Conservation (phyloP, 2,329 filamentous ascomycete species). For the Pestalotiopsis fici region DNA sequence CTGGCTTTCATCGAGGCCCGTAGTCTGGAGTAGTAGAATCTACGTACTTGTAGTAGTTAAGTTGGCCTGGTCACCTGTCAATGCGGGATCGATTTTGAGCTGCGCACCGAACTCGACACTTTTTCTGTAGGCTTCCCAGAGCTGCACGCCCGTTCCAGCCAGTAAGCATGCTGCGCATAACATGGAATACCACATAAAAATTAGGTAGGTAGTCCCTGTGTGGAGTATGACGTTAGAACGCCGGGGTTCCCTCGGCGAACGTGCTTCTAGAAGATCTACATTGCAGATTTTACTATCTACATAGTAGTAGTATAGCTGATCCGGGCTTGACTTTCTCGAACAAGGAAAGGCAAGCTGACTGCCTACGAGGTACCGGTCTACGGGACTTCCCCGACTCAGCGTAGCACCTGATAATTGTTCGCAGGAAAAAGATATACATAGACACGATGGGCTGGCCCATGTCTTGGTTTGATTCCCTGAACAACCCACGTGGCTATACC, state of each 20-base stretch:
- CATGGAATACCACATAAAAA: too few relatives aligned
- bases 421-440: too few relatives aligned
- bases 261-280: background rate
- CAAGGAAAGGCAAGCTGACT: background rate
- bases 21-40: too few relatives aligned
- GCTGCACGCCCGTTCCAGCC: background rate
- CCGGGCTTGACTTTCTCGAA: background rate
- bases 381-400: too few relatives aligned
- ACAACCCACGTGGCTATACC: too few relatives aligned
- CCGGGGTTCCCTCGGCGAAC: background rate
- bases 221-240: background rate
- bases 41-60: background rate
- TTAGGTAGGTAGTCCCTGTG: background rate
- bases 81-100: background rate
- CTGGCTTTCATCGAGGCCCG: background rate
- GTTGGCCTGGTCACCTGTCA: background rate
- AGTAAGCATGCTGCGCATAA: background rate
- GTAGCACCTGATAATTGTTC: too few relatives aligned
- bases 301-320: background rate
- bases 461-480: too few relatives aligned
- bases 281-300: background rate
- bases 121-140: background rate
- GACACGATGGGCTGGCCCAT: too few relatives aligned
- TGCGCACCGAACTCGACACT: background rate
- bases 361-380: background rate